These are phyloP conservation scores for Paxillus involutus DNA, from an alignment of 768 basidiomycete genomes.

Conservation along the genomic window DNA sequence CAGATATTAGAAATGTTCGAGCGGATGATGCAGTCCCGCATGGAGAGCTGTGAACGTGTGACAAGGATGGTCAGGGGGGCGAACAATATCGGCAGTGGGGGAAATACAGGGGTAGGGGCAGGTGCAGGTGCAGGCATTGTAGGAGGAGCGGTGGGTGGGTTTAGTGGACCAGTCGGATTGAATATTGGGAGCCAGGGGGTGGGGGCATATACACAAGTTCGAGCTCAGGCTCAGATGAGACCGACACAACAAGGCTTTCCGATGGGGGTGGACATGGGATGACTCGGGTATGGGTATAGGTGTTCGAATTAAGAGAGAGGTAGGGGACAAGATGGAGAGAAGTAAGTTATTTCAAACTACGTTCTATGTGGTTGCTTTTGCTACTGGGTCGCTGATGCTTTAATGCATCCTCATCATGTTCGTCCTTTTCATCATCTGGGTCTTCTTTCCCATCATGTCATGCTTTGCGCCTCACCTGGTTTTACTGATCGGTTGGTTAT, in stretches of 20 bases:
- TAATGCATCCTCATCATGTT: too few species aligned
- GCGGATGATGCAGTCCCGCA: conserved; percentile 68
- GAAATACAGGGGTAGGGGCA: conserved; percentile 3
- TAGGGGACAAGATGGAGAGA: too few species aligned
- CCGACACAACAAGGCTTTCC: conserved; percentile 22
- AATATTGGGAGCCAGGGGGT: conserved; percentile 21
- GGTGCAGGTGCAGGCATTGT: conserved; percentile 19
- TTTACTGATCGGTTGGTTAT: too few species aligned
- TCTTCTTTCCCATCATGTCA: too few species aligned
- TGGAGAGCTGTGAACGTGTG: conserved; percentile 74
- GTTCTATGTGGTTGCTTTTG: too few species aligned
- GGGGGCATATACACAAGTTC: conserved; percentile 13
- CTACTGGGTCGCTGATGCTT: too few species aligned
- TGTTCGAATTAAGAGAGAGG: not conserved
- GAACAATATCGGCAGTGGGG: conserved; percentile 15
- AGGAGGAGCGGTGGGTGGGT: conserved; percentile 29
- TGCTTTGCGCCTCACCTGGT: too few species aligned
- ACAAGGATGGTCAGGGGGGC: conserved; percentile 49
- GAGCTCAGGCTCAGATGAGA: conserved; percentile 15
- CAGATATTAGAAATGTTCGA: conserved; percentile 68
- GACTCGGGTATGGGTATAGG: not conserved
- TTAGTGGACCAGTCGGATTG: conserved; percentile 27
- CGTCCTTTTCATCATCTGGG: too few species aligned
- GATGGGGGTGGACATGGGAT: conserved; percentile 13
- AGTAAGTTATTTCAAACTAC: too few species aligned